A percentile compares a stretch with the other conserved stretches of the same genome.
Conservation (phyloP, 441 rosid genomes). For the Populus hybrid region DNA sequence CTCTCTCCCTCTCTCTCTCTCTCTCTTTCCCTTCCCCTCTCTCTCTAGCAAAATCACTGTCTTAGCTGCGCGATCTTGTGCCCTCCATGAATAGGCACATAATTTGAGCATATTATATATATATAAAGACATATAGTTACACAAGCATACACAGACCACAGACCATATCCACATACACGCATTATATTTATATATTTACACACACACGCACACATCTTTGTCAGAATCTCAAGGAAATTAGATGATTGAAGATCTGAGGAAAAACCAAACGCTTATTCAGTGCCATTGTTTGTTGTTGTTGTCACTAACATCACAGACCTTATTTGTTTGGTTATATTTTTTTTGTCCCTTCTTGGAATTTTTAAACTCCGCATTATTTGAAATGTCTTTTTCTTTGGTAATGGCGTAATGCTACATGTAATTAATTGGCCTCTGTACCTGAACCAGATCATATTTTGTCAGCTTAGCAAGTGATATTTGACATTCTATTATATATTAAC, state of each 20-base stretch:
- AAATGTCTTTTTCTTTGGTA: conserved; percentile 25
- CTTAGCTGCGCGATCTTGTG: conserved; percentile 25
- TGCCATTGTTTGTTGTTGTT: conserved; percentile 18
- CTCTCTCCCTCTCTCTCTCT: neutral
- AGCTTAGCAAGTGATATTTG: conserved; percentile 15
- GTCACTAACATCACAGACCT: conserved; percentile 18
- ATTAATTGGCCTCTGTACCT: conserved; percentile 22
- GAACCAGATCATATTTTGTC: conserved; percentile 31
- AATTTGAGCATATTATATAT: neutral
- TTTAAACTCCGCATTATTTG: conserved; percentile 3
- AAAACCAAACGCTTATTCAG: conserved; percentile 21
- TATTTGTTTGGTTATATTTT: conserved; percentile 12
- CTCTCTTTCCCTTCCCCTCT: neutral
- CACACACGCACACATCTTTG: neutral
- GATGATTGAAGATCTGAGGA: conserved; percentile 21
- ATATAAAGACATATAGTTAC: neutral
- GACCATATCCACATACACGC: neutral
- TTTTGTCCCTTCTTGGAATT: neutral
- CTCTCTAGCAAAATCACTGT: conserved; percentile 17
- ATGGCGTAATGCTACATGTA: conserved; percentile 3
- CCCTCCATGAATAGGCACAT: conserved; percentile 24
- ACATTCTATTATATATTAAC: conserved; percentile 21
- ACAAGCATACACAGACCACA: neutral
- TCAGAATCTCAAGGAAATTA: conserved; percentile 21
- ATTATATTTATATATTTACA: neutral